Evolutionary conservation across 1,284 basidiomycete species (phyloP), one percentile per base, ranked within the genome.

Genomic region (Apiotrichum brassicae): DNA sequence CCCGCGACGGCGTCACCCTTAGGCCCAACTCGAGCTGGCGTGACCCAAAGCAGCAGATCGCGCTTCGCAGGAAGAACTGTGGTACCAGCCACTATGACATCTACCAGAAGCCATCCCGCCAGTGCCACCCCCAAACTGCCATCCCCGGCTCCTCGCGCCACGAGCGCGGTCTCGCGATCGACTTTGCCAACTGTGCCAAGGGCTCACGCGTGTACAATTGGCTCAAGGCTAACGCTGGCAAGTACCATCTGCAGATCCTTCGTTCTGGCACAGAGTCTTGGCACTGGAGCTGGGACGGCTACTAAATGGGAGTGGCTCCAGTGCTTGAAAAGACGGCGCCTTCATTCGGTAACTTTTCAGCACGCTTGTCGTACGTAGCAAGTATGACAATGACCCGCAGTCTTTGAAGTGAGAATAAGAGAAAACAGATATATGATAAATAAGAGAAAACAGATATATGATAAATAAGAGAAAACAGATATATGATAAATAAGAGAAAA

Each of bases 161-260:
- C 43, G 48, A 50, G 38, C 48, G 48, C 32, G 48, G 48, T 37
- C 43, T 50, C 20, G 48, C 48, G 3, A 25, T 50, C 38, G 48
- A 50, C 38, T 45, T 50, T 33, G 9, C 33, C 33, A 14, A 14
- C 22, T 35, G 38, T 43, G 33, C 28, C 33, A 4, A 19, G 1
- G 14, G 24, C 6, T 18, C 23, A 22, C 5, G 26, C 20, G 23
- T 25, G 7, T 45, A 18, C 48, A 45, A 44, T 11, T 50, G 48
- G 48, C 23, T 50, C 13, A 13, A 1, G 23, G 20, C 16, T 14
- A 33, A 44, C 11, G 48, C 37, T 5, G 24, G 12, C 22, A 36
- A 28, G 26, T 50, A 45, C 43, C 48, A 50, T 33, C 28, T 44
- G 16, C 25, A 38, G 23, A 34, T 33, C 32, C 32, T 40, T 3